A percentile compares a stretch with the other conserved stretches of the same genome.
Evolutionary conservation across 106 monocot species (phyloP).

Genomic region (Apostasia ramifera): DNA sequence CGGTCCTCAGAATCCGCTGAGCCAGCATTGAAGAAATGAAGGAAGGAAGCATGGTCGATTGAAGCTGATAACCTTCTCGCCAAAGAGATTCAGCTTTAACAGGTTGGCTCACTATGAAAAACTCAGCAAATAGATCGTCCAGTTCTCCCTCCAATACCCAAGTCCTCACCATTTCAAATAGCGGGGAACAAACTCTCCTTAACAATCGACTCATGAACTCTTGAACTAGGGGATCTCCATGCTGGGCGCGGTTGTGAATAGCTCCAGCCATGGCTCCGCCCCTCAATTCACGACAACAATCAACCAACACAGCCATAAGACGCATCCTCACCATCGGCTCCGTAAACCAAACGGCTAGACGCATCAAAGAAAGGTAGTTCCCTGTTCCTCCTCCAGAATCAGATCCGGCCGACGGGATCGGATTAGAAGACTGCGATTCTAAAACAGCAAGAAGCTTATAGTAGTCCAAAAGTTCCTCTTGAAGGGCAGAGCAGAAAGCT

Average conservation of each 20-base stretch:
- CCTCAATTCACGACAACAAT: constrained; percentile 47
- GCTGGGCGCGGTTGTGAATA: constrained; percentile 67
- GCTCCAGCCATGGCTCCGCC: constrained; percentile 98
- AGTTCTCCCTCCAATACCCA: constrained; percentile 98
- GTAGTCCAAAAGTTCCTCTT: constrained; percentile 81
- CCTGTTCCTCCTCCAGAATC: constrained; percentile 13
- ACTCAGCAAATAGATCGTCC: constrained; percentile 75
- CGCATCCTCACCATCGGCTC: constrained; percentile 94
- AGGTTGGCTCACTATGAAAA: constrained; percentile 77
- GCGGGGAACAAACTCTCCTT: constrained; percentile 72
- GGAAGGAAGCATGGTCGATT: constrained; percentile 80
- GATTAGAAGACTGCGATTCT: constrained; percentile 56
- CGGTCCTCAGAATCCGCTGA: constrained; percentile 79
- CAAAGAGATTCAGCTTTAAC: constrained; percentile 87
- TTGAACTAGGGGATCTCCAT: constrained; percentile 78
- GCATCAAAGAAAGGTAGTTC: constrained; percentile 71
- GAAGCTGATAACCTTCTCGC: constrained; percentile 83
- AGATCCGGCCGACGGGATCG: constrained; percentile 47
- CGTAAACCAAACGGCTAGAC: constrained; percentile 84
- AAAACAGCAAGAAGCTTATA: constrained; percentile 89
- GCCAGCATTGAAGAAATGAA: constrained; percentile 84
- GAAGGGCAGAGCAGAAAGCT: constrained; percentile 76
- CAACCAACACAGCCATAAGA: constrained; percentile 85
- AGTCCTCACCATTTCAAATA: constrained; percentile 86
- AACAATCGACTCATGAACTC: constrained; percentile 90